Percentiles rank a stretch among this genome's conserved stretches.
These are phyloP conservation scores for Populus nigra DNA, from an alignment of 345 rosid species.

Conservation along the genomic window DNA sequence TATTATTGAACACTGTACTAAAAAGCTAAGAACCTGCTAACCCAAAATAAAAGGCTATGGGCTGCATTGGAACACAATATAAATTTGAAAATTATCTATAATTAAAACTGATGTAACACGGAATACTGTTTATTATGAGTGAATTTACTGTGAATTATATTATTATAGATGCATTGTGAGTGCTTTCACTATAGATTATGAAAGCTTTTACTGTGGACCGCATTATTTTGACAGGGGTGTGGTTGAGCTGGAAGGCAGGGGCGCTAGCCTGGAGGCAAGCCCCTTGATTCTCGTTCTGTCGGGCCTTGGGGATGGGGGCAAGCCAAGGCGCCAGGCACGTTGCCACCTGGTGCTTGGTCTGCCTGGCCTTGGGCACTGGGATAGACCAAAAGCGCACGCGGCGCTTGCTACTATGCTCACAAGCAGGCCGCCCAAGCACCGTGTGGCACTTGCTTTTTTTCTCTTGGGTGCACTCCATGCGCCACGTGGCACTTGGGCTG, in stretches of 20 bases:
- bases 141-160: fast-evolving
- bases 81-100: not conserved
- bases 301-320: fast-evolving
- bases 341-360: too few relatives aligned
- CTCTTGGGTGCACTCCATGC: fast-evolving
- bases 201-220: too few relatives aligned
- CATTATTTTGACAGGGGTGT: too few relatives aligned
- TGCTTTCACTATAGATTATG: too few relatives aligned
- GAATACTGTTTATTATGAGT: too few relatives aligned
- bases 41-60: slow-evolving; percentile 42
- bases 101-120: fast-evolving
- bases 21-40: slow-evolving; percentile 5
- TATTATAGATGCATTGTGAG: fast-evolving
- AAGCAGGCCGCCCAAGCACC: too few relatives aligned
- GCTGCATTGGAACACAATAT: slow-evolving; percentile 18
- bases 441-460: fast-evolving
- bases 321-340: fast-evolving
- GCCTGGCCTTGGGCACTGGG: fast-evolving
- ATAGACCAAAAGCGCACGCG: too few relatives aligned
- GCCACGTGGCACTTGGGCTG: fast-evolving
- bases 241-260: fast-evolving
- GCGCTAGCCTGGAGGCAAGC: too few relatives aligned
- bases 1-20: not conserved
- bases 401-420: fast-evolving
- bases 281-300: fast-evolving